These are phyloP conservation scores for Gynandropsis gynandra DNA, from an alignment of 345 rosid genomes.

Conservation along the genomic window DNA sequence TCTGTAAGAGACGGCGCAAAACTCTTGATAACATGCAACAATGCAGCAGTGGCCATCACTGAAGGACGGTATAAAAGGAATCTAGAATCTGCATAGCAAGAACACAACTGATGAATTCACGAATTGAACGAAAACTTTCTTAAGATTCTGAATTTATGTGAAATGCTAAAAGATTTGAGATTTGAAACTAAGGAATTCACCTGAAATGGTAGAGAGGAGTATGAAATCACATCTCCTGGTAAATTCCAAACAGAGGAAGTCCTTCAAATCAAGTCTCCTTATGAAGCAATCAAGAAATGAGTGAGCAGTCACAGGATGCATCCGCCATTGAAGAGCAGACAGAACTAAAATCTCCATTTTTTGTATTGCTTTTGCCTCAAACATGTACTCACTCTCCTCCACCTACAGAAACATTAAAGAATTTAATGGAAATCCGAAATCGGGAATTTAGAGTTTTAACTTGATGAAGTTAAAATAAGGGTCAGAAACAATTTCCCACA, in stretches of 20 bases:
- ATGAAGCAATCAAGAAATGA: conserved; percentile 55
- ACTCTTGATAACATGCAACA: conserved; percentile 41
- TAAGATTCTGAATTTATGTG: no score
- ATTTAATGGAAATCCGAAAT: neutral
- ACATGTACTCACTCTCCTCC: conserved; percentile 45
- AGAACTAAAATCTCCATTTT: conserved; percentile 69
- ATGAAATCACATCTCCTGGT: conserved; percentile 41
- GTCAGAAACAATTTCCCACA: no score
- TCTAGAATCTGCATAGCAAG: conserved; percentile 38
- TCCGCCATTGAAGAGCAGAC: conserved; percentile 68
- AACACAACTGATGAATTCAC: no score
- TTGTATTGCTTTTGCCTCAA: conserved; percentile 56
- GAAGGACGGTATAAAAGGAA: conserved; percentile 44
- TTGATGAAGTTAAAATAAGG: no score
- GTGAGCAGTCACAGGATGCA: conserved; percentile 66
- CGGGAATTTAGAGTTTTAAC: no score
- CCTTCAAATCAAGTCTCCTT: conserved; percentile 56
- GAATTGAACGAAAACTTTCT: neutral
- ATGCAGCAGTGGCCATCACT: conserved; percentile 49
- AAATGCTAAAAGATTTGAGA: neutral
- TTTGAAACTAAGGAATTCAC: conserved; percentile 12
- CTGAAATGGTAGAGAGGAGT: conserved; percentile 43
- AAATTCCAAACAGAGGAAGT: conserved; percentile 44
- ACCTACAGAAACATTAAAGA: conserved; percentile 24
- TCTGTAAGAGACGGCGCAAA: conserved; percentile 34